phyloP scores from a whole-genome alignment of 352 stramenopile species.

The Elongisporangium anandrum region DNA sequence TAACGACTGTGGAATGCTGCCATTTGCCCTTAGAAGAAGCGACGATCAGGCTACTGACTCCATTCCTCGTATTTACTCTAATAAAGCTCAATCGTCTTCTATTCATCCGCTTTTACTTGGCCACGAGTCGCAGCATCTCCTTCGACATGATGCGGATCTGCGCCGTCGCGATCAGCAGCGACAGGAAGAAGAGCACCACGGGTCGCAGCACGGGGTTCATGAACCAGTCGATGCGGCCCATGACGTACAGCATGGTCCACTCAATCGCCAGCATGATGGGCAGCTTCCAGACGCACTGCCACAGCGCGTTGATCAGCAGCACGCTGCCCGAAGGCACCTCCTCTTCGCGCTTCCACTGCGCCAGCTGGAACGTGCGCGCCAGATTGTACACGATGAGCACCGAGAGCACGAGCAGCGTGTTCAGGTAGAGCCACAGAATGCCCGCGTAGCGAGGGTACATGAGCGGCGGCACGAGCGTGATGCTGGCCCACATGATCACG shows the following conservation, averaged over 20 bases:
- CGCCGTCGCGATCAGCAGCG: constrained; percentile 27
- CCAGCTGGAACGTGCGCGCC: constrained; percentile 56
- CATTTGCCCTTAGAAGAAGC: constrained; percentile 43
- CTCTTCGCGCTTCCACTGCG: constrained; percentile 57
- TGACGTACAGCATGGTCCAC: constrained; percentile 51
- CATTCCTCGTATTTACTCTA: constrained; percentile 1
- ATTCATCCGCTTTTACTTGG: constrained; percentile 24
- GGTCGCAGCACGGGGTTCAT: constrained; percentile 74
- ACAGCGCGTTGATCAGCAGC: constrained; percentile 45
- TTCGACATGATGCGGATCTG: constrained; percentile 49
- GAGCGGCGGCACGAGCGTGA: constrained; percentile 42
- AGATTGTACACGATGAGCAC: constrained; percentile 65
- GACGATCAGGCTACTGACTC: constrained; percentile 39
- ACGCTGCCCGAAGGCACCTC: constrained; percentile 52
- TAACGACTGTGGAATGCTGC: neutral
- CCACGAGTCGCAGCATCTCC: constrained; percentile 52
- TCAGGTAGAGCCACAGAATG: constrained; percentile 58
- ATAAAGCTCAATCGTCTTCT: neutral
- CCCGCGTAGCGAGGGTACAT: constrained; percentile 73
- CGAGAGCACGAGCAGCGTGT: constrained; percentile 54
- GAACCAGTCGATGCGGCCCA: constrained; percentile 65
- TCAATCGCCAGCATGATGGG: constrained; percentile 44
- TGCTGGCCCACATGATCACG: constrained; percentile 39
- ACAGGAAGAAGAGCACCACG: constrained; percentile 51
- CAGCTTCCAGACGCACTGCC: constrained; percentile 43